Percentiles rank a stretch among this genome's conserved stretches.
Evolutionary conservation across 2,329 filamentous ascomycete species (phyloP).

Genomic region (Laburnicola sp.): DNA sequence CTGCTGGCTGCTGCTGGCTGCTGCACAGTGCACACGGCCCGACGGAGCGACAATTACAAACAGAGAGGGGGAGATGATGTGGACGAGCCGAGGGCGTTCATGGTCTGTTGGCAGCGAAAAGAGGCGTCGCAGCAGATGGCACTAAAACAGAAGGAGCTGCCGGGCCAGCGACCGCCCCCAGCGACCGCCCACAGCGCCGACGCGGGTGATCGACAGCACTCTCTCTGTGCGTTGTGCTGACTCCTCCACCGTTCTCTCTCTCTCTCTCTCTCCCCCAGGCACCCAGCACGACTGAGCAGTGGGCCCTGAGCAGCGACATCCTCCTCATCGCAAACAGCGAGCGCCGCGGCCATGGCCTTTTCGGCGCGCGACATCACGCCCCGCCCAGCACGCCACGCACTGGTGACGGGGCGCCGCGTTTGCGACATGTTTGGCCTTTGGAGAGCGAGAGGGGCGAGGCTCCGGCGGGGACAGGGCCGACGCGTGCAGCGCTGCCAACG

Average conservation of each 20-base stretch:
- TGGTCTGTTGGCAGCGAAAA: too few relatives aligned
- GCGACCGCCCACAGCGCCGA: conserved; percentile 17
- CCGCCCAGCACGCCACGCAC: neutral
- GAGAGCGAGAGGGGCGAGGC: conserved; percentile 1
- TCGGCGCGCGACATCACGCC: neutral
- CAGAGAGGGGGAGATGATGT: conserved; percentile 23
- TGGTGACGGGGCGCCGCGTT: conserved; percentile 1
- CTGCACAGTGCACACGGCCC: too few relatives aligned
- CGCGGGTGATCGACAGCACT: conserved; percentile 32
- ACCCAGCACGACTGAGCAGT: conserved; percentile 10
- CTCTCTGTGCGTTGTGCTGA: too few relatives aligned
- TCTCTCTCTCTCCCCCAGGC: conserved; percentile 16
- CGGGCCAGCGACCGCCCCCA: conserved; percentile 13
- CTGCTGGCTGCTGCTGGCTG: conserved; percentile 23
- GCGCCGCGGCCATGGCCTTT: conserved; percentile 10
- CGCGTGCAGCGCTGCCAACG: conserved; percentile 13
- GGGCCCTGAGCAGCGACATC: conserved; percentile 10
- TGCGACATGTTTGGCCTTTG: conserved; percentile 1
- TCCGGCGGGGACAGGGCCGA: too few relatives aligned
- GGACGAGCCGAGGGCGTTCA: too few relatives aligned
- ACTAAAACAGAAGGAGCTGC: conserved; percentile 28
- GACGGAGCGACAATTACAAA: too few relatives aligned
- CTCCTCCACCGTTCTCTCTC: too few relatives aligned
- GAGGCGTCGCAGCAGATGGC: conserved; percentile 29
- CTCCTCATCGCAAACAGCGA: conserved; percentile 31